Base-by-base conservation (phyloP, 2,329 filamentous ascomycete genomes). In the Penicillium sp. region DNA sequence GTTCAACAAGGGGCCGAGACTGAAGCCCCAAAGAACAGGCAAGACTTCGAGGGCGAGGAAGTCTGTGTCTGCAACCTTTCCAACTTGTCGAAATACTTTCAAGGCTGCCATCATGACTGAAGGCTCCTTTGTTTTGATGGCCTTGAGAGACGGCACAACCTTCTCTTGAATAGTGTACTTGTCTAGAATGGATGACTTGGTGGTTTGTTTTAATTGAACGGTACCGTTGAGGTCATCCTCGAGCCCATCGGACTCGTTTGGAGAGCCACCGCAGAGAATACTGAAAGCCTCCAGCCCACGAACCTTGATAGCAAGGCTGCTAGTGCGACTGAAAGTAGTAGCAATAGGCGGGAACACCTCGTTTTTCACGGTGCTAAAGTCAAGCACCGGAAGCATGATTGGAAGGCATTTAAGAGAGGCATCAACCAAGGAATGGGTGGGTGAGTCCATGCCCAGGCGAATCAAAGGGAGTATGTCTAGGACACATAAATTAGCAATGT, bases 81-180 rank as follows among this genome's bases (percentile, higher is more conserved):
- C 93, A 30, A 99, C 89, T 53, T 97, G 90, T 54, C 86, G 87
- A 67, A 98, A 88, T 0, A 97, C 92, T 59, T 89, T 89, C 37
- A 98, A 82, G 0, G 93, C 90, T 6, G 94, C 93, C 83, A 98
- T 91, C 91, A 98, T 98, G 10, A 99, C 95, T 8, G 93, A 93
- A 0, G 95, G 95, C 76, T 99, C 95, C 75, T 97, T 98, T 0
- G 95, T 99, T 79, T 97, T 98, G 80, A 99, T 98, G 1, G 85
- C 93, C 72, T 91, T 93, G 63, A 99, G 84, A 4, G 98, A 81
- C 0, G 95, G 95, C 0, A 98, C 86, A 37, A 99, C 91, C 81
- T 97, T 98, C 75, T 99, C 95, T 76, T 99, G 95, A 80, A 99
- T 94, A 0, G 95, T 98, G 73, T 95, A 98, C 76, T 98, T 98